These are phyloP conservation scores for Triticum timopheevii DNA, from an alignment of 176 grass and related monocot genomes.

Conservation along the genomic window DNA sequence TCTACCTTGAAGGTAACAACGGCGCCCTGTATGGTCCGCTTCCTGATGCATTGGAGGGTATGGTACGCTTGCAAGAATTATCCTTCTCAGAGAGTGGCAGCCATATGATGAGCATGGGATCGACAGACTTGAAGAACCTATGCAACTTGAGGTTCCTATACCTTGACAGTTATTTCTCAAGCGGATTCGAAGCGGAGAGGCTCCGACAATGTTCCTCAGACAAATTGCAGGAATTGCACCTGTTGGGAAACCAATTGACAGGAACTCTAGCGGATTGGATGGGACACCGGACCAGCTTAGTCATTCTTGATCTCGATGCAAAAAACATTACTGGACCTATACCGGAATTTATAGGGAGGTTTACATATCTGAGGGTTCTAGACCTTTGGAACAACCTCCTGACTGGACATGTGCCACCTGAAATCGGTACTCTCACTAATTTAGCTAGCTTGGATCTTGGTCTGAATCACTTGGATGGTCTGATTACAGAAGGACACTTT, in stretches of 20 bases:
- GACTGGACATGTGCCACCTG: constrained; percentile 1
- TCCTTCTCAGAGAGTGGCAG: not conserved
- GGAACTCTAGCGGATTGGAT: not conserved
- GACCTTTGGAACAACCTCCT: not conserved
- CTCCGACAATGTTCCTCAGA: not conserved
- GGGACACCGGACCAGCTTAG: not conserved
- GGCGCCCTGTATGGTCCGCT: not conserved
- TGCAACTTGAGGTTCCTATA: not conserved
- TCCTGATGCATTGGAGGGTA: not conserved
- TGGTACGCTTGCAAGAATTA: not conserved
- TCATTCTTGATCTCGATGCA: not conserved
- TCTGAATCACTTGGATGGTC: constrained; percentile 12
- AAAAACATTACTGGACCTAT: not conserved
- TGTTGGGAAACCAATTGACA: not conserved
- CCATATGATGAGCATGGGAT: not conserved
- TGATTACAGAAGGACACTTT: constrained; percentile 15
- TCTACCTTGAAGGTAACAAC: not conserved
- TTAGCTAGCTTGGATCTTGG: not conserved
- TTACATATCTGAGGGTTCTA: not conserved
- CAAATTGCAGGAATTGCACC: not conserved
- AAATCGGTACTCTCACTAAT: not conserved
- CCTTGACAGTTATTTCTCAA: not conserved
- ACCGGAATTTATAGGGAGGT: not conserved
- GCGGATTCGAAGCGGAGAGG: not conserved
- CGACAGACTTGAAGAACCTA: not conserved